Percentiles rank a stretch among this genome's conserved stretches.
phyloP scores from a whole-genome alignment of 2,329 filamentous ascomycete genomes.

The Setomelanomma holmii region DNA sequence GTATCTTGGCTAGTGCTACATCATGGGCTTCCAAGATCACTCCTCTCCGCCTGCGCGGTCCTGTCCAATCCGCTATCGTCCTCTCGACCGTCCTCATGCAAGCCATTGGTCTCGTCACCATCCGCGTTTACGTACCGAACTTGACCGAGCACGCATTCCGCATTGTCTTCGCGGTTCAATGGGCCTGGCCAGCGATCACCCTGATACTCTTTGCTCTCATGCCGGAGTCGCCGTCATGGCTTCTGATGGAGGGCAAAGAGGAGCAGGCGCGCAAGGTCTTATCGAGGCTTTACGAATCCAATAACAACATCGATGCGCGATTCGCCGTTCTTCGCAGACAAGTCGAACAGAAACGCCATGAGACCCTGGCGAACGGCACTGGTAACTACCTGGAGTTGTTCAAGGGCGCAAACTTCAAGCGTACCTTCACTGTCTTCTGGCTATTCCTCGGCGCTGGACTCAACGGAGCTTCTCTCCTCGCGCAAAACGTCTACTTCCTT shows the following conservation, averaged over 20 bases:
- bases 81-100: slow-evolving; percentile 12
- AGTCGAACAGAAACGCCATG: neutral
- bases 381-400: slow-evolving; percentile 10
- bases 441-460: slow-evolving; percentile 12
- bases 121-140: slow-evolving; percentile 9
- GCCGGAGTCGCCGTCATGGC: slow-evolving; percentile 12
- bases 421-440: slow-evolving; percentile 12
- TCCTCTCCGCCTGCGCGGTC: slow-evolving; percentile 11
- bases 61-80: slow-evolving; percentile 10
- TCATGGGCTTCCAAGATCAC: slow-evolving; percentile 14
- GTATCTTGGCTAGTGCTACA: slow-evolving; percentile 10
- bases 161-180: slow-evolving; percentile 1
- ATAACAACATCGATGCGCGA: slow-evolving; percentile 8
- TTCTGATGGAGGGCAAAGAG: slow-evolving; percentile 10
- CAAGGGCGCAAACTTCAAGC: slow-evolving; percentile 6
- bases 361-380: neutral
- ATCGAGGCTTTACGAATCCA: slow-evolving; percentile 5
- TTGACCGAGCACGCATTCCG: slow-evolving; percentile 1
- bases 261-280: slow-evolving; percentile 6
- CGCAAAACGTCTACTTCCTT: slow-evolving; percentile 11
- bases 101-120: slow-evolving; percentile 9
- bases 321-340: slow-evolving; percentile 6
- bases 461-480: slow-evolving; percentile 8
- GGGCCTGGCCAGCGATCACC: slow-evolving; percentile 8
- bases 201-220: slow-evolving; percentile 2